A percentile compares a stretch with the other conserved stretches of the same genome.
These are phyloP conservation scores for Acacia concinna DNA, from an alignment of 331 rosid genomes.

Conservation along the genomic window DNA sequence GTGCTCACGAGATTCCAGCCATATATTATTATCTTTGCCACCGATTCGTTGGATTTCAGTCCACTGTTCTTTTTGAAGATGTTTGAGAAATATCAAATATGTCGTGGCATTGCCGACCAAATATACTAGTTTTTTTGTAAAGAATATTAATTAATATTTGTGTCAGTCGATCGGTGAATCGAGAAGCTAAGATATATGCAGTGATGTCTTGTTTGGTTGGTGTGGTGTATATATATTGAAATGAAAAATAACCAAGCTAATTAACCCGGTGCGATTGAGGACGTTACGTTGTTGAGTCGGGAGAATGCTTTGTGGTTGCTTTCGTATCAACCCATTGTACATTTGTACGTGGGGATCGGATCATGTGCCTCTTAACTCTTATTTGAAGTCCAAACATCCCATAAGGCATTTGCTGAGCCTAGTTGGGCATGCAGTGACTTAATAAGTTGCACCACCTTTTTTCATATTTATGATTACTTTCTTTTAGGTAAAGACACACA, in stretches of 20 bases:
- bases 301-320: neutral
- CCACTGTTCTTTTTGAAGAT: conserved; percentile 3
- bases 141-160: neutral
- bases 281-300: neutral
- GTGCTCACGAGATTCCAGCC: neutral
- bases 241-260: conserved; percentile 17
- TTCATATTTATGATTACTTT: neutral
- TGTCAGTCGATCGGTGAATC: neutral
- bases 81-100: conserved; percentile 2
- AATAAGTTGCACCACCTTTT: neutral
- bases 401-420: neutral
- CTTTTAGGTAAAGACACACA: neutral
- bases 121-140: neutral
- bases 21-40: conserved; percentile 20
- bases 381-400: neutral
- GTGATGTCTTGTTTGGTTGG: neutral
- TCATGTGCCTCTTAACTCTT: too few relatives aligned
- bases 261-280: neutral
- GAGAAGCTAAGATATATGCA: neutral
- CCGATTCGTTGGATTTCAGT: conserved; percentile 27
- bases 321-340: neutral
- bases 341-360: too few relatives aligned
- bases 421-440: neutral
- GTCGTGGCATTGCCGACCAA: conserved; percentile 6
- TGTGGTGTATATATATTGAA: neutral